Base-by-base conservation (phyloP, 371 early-diverging fungal species). In the Mortierella sp. region DNA sequence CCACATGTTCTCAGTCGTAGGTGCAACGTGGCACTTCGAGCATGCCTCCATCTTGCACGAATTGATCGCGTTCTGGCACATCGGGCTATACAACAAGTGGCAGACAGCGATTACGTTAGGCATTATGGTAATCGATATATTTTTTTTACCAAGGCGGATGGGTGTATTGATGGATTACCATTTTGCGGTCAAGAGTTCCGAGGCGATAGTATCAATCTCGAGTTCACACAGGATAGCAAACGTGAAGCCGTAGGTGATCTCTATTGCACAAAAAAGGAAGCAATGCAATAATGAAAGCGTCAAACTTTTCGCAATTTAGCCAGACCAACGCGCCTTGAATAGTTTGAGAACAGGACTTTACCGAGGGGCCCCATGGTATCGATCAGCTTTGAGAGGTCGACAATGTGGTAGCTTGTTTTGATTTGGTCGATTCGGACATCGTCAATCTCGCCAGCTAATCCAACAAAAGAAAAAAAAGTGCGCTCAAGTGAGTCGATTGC, bases 31-130 rank as follows among this genome's bases (percentile, higher is more conserved):
- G 64, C 84, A 83, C 3, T 16, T 50, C 0, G 71, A 31, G 31
- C 84, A 83, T 0, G 45, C 34, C 55, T 70, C 76, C n/a, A 83
- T 79, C 55, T 70, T 75, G 73, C 68, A 76, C 3, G 84, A 83
- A 1, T 61, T 43, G 14, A 83, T 76, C 0, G 70, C 26, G 4
- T 44, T 37, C 43, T 72, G 66, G 61, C 84, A 83, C 3, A 68
- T 53, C 19, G 73, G 73, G 43, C 84, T 83, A 63, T 31, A 1
- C 1, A 31, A 4, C 5, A 63, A 64, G 1, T 22, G 8, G 1
- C n/a, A n/a, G n/a, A n/a, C n/a, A n/a, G n/a, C n/a, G n/a, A n/a
- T n/a, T n/a, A n/a, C n/a, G n/a, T n/a, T n/a, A n/a, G n/a, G n/a
- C n/a, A n/a, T n/a, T n/a, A n/a, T n/a, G n/a, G n/a, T n/a, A n/a